Conservation (phyloP, 352 stramenopile genomes). For the Phytophthora parvispora region DNA sequence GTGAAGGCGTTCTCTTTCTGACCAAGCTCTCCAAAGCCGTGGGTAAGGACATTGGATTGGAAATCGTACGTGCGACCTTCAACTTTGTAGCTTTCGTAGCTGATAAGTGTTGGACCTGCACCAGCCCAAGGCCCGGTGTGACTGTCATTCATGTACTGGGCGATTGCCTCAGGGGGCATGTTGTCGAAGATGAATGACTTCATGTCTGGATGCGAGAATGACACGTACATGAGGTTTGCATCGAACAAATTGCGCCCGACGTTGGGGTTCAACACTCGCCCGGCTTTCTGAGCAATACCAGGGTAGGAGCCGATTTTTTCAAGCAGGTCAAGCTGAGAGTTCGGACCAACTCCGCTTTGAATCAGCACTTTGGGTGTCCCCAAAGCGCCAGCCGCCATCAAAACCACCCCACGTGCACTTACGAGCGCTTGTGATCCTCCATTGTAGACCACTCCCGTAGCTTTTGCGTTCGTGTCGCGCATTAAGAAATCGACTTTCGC, state of each 20-base stretch:
- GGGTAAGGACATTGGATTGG: constrained; percentile 57
- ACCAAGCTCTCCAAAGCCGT: constrained; percentile 45
- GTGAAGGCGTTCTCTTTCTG: constrained; percentile 46
- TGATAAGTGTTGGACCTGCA: constrained; percentile 62
- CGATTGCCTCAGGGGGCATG: constrained; percentile 34
- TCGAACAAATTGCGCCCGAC: constrained; percentile 72
- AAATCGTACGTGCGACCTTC: constrained; percentile 66
- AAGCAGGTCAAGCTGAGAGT: constrained; percentile 58
- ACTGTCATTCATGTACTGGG: constrained; percentile 58
- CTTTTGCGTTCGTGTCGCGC: constrained; percentile 41
- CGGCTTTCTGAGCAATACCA: constrained; percentile 34
- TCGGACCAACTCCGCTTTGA: constrained; percentile 74
- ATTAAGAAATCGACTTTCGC: constrained; percentile 59
- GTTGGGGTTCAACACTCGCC: constrained; percentile 61
- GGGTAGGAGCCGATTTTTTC: constrained; percentile 34
- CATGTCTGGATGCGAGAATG: constrained; percentile 60
- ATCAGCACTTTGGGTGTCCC: constrained; percentile 86
- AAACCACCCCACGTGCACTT: constrained; percentile 54
- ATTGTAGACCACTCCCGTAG: constrained; percentile 60
- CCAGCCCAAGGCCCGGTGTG: constrained; percentile 49
- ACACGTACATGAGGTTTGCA: constrained; percentile 52
- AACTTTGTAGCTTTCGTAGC: constrained; percentile 62
- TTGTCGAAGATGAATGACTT: constrained; percentile 49
- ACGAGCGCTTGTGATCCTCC: constrained; percentile 35
- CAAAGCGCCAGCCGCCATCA: constrained; percentile 77